Conservation (phyloP, 2,329 filamentous ascomycete genomes). For the Diaporthe humulicola region DNA sequence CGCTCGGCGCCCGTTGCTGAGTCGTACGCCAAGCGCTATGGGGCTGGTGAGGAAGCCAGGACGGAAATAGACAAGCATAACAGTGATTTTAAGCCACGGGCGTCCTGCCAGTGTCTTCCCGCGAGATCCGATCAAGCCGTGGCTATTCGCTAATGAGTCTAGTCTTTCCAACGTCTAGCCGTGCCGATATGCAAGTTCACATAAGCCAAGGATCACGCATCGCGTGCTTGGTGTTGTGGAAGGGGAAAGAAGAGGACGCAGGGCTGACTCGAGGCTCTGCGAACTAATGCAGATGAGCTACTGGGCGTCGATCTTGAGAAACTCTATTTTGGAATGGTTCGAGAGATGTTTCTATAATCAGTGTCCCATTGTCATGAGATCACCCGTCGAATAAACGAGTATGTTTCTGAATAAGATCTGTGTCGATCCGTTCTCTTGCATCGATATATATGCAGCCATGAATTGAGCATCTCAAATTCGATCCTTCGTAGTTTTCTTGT, state of each 20-base stretch:
- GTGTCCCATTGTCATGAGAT: background rate
- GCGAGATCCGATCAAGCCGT: background rate
- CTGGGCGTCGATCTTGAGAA: background rate
- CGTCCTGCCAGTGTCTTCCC: background rate
- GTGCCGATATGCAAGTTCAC: background rate
- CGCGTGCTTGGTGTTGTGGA: background rate
- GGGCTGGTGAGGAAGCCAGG: background rate
- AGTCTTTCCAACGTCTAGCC: background rate
- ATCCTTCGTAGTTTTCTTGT: background rate
- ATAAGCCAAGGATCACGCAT: constrained; percentile 6
- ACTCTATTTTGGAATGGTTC: background rate
- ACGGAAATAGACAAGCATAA: constrained; percentile 14
- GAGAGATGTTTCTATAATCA: constrained; percentile 13
- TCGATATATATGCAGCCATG: background rate
- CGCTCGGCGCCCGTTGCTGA: constrained; percentile 17
- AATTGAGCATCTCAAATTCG: background rate
- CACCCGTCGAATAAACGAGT: background rate
- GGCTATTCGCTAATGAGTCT: background rate
- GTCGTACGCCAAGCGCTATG: constrained; percentile 16
- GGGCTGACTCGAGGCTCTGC: constrained; percentile 8
- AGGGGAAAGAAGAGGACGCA: background rate
- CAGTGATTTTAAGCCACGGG: background rate
- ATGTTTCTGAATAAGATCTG: constrained; percentile 13
- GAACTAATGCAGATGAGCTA: background rate
- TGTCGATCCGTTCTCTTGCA: background rate